phyloP scores from a whole-genome alignment of 1,284 basidiomycete species.

The Apiotrichum montevideense region DNA sequence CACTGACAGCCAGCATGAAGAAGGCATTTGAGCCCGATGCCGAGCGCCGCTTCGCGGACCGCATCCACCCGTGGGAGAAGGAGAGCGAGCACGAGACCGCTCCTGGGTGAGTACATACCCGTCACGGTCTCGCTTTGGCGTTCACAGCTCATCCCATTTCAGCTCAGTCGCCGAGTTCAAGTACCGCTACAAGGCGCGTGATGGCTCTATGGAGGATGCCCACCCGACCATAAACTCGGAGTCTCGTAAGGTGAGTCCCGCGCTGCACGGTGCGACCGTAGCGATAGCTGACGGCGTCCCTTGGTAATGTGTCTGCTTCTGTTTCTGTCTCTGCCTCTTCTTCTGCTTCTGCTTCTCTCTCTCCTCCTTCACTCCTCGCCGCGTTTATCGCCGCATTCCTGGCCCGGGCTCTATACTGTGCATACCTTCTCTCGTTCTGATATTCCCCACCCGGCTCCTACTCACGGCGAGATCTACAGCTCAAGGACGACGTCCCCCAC shows the following conservation, averaged over 20 bases:
- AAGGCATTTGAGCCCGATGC: slow-evolving; percentile 37
- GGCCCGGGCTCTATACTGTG: background rate
- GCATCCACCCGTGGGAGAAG: slow-evolving; percentile 44
- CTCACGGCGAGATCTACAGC: slow-evolving; percentile 4
- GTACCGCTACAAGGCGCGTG: slow-evolving; percentile 45
- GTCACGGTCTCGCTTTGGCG: too few relatives aligned
- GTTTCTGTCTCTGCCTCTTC: background rate
- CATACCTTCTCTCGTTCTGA: background rate
- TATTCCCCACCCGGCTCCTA: background rate
- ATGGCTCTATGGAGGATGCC: slow-evolving; percentile 43
- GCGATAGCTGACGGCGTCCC: too few relatives aligned
- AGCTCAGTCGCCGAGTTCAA: slow-evolving; percentile 43
- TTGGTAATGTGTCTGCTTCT: too few relatives aligned
- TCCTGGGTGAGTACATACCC: slow-evolving; percentile 28
- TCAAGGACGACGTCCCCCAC: slow-evolving; percentile 15
- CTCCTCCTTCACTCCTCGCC: too few relatives aligned
- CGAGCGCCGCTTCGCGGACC: slow-evolving; percentile 23
- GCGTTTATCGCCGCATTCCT: background rate
- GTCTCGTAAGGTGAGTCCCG: slow-evolving; percentile 29
- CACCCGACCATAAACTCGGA: slow-evolving; percentile 38
- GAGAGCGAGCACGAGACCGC: slow-evolving; percentile 35
- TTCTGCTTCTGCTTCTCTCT: too few relatives aligned
- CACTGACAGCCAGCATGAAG: slow-evolving; percentile 23
- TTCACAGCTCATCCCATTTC: slow-evolving; percentile 8
- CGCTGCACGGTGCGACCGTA: too few relatives aligned